A percentile compares a stretch with the other conserved stretches of the same genome.
These are phyloP conservation scores for Solanum verrucosum DNA, from an alignment of 257 asterid species.

Conservation along the genomic window DNA sequence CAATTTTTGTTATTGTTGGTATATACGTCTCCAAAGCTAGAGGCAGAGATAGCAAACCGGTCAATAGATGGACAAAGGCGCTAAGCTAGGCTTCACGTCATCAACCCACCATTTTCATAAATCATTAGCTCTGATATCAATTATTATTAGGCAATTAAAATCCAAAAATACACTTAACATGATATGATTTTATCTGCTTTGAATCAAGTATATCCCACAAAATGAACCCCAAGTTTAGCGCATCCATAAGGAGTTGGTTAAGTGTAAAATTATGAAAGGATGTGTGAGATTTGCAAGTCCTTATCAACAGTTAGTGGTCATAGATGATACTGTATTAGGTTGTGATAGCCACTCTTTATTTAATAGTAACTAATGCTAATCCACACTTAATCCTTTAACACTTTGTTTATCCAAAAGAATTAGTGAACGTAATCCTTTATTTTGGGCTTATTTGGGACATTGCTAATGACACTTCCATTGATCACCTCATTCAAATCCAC, in stretches of 20 bases:
- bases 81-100: background rate
- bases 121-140: no score
- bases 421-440: background rate
- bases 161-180: background rate
- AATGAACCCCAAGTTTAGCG: background rate
- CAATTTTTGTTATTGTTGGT: background rate
- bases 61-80: background rate
- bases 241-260: no score
- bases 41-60: background rate
- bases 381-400: background rate
- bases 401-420: background rate
- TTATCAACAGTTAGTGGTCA: constrained; percentile 10
- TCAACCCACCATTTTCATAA: background rate
- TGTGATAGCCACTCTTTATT: background rate
- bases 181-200: background rate
- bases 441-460: background rate
- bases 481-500: background rate
- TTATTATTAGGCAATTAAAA: no score
- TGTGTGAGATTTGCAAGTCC: constrained; percentile 9
- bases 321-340: background rate
- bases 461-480: background rate
- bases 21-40: background rate
- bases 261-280: background rate
- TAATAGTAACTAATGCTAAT: background rate
- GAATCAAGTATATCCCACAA: background rate